Conservation (phyloP, 192 early-diverging fungal species). For the Coemansia sp. region DNA sequence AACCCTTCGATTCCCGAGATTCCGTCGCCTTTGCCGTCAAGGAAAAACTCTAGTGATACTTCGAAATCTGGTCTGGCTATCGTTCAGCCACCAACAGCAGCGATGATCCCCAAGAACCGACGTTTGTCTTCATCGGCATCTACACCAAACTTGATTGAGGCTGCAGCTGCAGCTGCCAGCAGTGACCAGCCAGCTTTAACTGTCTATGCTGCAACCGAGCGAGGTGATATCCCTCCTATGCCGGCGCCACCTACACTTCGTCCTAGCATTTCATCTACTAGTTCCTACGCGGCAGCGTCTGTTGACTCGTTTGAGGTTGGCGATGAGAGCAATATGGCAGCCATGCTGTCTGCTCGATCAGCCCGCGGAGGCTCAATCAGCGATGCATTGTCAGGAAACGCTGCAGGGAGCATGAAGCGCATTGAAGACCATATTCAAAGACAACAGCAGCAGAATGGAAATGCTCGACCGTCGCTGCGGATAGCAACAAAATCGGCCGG, state of each 20-base stretch:
- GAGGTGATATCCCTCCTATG: slow-evolving; percentile 50
- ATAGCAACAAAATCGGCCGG: slow-evolving; percentile 36
- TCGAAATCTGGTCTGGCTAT: slow-evolving; percentile 5
- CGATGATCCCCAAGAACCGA: slow-evolving; percentile 28
- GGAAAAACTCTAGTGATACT: slow-evolving; percentile 18
- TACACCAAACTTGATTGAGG: slow-evolving; percentile 47
- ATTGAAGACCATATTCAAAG: slow-evolving; percentile 26
- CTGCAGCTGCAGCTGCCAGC: slow-evolving; percentile 38
- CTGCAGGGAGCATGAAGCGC: slow-evolving; percentile 13
- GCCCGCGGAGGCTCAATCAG: slow-evolving; percentile 22
- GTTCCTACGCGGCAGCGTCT: slow-evolving; percentile 3
- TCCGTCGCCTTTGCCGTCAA: slow-evolving; percentile 18
- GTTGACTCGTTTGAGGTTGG: not conserved
- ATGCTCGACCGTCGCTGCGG: slow-evolving; percentile 27
- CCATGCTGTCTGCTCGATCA: slow-evolving; percentile 6
- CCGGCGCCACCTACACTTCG: slow-evolving; percentile 43
- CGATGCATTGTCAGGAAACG: slow-evolving; percentile 14
- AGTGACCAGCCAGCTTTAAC: slow-evolving; percentile 42
- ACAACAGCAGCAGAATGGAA: slow-evolving; percentile 16
- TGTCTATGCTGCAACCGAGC: slow-evolving; percentile 43
- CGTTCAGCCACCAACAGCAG: slow-evolving; percentile 10
- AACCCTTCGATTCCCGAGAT: slow-evolving; percentile 51
- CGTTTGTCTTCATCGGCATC: slow-evolving; percentile 48
- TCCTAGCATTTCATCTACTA: slow-evolving; percentile 31
- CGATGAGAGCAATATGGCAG: slow-evolving; percentile 4